Base-by-base conservation (phyloP, 345 rosid genomes). In the Syzygium oleosum region DNA sequence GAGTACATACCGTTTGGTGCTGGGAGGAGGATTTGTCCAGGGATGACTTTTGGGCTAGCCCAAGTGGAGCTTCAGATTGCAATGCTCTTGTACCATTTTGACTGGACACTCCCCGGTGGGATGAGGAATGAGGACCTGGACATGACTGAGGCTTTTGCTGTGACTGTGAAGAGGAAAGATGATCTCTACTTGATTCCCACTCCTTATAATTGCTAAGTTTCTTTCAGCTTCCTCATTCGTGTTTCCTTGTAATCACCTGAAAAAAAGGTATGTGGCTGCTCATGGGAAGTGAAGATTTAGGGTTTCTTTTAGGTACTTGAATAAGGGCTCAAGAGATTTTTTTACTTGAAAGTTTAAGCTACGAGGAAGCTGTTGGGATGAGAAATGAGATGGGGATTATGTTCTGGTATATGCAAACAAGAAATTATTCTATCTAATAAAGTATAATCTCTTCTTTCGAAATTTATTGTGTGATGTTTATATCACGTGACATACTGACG, bases 101-200 rank as follows among this genome's bases (percentile, higher is more conserved):
- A 94, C 23, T 94, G 95, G 95, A 87, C 90, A 15, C 88, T 92
- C 4, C 91, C 94, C 6, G 63, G 84, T 11, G 92, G 87, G 34
- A 53, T 85, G 87, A 85, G 3, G 85, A 49, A 43, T 16, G 88
- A 90, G 13, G 90, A 91, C 16, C 85, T 93, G 52, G 93, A 93
- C 88, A 92, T 92, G 94, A 85, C 90, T 3, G 93, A 90, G 91
- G 63, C 17, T 29, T 90, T 90, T 14, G 94, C 89, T 9, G 22
- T 86, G 3, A 58, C 92, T 2, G 56, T 90, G 3, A 86, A 86
- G 86, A 86, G 88, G 55, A 87, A 87, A 73, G n/a, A 88, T 15
- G 92, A 90, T 17, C 87, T 86, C 38, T 17, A 15, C 78, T 80
- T 88, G 43, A 34, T 90, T 73, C 86, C 91, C 4, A 12, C 84